phyloP scores from a whole-genome alignment of 2,329 filamentous ascomycete species.

The Exophiala phaeomuriformis region DNA sequence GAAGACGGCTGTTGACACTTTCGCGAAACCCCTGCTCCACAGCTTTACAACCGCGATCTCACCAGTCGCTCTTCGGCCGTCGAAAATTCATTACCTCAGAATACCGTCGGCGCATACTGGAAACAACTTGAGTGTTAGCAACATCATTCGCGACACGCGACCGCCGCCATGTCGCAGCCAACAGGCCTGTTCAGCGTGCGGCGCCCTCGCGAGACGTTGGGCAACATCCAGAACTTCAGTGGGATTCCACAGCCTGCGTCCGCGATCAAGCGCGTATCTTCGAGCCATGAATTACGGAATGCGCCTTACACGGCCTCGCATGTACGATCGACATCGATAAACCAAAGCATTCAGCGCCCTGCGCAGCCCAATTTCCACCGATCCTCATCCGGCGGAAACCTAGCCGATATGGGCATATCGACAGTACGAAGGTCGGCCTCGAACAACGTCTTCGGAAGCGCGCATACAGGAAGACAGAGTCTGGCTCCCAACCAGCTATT shows the following conservation, averaged over 20 bases:
- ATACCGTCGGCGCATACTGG: neutral
- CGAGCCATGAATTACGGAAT: slow-evolving; percentile 59
- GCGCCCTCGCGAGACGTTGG: slow-evolving; percentile 87
- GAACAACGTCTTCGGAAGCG: slow-evolving; percentile 54
- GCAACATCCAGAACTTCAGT: slow-evolving; percentile 72
- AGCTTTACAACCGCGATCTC: neutral
- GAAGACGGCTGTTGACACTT: neutral
- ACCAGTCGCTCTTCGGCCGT: too few species aligned
- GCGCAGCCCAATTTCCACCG: slow-evolving; percentile 82
- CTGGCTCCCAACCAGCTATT: slow-evolving; percentile 55
- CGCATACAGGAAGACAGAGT: slow-evolving; percentile 60
- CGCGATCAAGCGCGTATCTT: slow-evolving; percentile 86
- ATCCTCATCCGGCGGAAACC: slow-evolving; percentile 72
- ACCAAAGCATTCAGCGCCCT: slow-evolving; percentile 74
- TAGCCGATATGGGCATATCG: slow-evolving; percentile 70
- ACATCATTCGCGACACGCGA: neutral
- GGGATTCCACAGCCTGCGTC: slow-evolving; percentile 85
- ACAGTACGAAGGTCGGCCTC: slow-evolving; percentile 77
- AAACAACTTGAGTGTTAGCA: neutral
- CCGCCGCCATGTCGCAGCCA: slow-evolving; percentile 69
- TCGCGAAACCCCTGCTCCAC: neutral
- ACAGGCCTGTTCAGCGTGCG: slow-evolving; percentile 84
- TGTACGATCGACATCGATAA: slow-evolving; percentile 76
- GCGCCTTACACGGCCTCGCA: slow-evolving; percentile 62
- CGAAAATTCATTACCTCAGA: too few species aligned